Percentiles rank a stretch among this genome's conserved stretches.
Evolutionary conservation across 495 filamentous ascomycete genomes (phyloP).

Genomic region (Neurospora sp.): DNA sequence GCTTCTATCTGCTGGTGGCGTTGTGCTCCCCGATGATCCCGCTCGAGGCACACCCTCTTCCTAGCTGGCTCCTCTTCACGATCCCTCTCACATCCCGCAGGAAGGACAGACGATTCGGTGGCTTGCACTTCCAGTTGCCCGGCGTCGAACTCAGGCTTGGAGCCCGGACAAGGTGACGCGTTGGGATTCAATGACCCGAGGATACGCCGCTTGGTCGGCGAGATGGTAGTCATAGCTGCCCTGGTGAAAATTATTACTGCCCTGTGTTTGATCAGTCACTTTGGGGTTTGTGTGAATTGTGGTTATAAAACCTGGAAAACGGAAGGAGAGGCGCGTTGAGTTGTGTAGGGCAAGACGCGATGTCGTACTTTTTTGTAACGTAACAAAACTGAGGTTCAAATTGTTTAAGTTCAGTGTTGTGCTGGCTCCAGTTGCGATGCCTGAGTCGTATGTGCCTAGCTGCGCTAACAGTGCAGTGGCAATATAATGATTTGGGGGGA

Average conservation of each 20-base stretch:
- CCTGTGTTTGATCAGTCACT: background rate
- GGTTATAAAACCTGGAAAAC: background rate
- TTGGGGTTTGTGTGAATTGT: background rate
- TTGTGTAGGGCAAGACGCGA: background rate
- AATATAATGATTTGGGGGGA: background rate
- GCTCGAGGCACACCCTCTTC: constrained; percentile 4
- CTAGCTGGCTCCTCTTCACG: constrained; percentile 3
- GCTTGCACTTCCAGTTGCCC: background rate
- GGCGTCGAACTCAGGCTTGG: background rate
- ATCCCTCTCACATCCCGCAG: background rate
- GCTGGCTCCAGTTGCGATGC: background rate
- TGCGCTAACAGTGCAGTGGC: background rate
- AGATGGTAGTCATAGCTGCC: constrained; percentile 21
- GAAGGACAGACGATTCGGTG: background rate
- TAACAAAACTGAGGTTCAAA: background rate
- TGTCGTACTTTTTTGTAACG: background rate
- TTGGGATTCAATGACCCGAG: constrained; percentile 34
- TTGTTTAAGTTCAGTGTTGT: background rate
- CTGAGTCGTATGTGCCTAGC: background rate
- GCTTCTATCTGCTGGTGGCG: background rate
- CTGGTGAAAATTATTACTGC: background rate
- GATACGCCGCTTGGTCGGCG: constrained; percentile 35
- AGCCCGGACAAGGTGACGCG: constrained; percentile 13
- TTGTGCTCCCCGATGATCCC: background rate
- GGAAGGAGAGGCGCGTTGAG: background rate